Base-by-base conservation (phyloP, 2,329 filamentous ascomycete genomes). In the Aspergillus sp. region DNA sequence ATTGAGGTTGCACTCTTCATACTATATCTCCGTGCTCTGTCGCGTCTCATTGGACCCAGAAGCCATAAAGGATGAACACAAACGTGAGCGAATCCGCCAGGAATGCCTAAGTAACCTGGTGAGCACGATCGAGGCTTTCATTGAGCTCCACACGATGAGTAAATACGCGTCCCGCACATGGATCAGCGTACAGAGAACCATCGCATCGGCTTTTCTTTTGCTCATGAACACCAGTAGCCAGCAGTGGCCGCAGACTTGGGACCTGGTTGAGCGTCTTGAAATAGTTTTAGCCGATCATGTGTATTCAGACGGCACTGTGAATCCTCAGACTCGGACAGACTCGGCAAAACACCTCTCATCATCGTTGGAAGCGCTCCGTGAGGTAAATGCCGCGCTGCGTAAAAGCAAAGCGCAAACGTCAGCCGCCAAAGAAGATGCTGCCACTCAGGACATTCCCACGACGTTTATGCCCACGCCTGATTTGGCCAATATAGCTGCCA, bases 1-100 rank as follows among this genome's bases (percentile, higher is more conserved):
- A 3, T 70, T 87, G 38, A 85, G 85, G 64, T 74, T 87, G n/a
- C 85, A 87, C 70, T 83, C 83, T n/a, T 85, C 83, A 6, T 87
- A 87, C 72, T 81, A 85, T 60, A 82, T 83, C 53, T 86, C 84
- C 4, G 84, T 87, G 66, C 77, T 87, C 8, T 87, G 84, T 66
- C 82, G 85, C 9, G 82, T 84, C 8, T 84, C 85, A 2, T 79
- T 87, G 64, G 73, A 76, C 45, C 69, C 70, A 7, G 66, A 74
- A 22, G 76, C 78, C 3, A 77, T 78, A 23, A 38, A 79, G 74
- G 57, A 82, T 76, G 64, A 78, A 68, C 59, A 72, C 7, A 71
- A 69, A 34, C 73, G 73, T 17, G 66, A 62, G 7, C 38, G 68
- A 13, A 71, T 86, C 64, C 80, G 81, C 47, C 80, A 82, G 60